Evolutionary conservation across 805 yeast genomes (phyloP), one percentile per base, ranked within the genome.

Genomic region (Torulaspora delbrueckii): DNA sequence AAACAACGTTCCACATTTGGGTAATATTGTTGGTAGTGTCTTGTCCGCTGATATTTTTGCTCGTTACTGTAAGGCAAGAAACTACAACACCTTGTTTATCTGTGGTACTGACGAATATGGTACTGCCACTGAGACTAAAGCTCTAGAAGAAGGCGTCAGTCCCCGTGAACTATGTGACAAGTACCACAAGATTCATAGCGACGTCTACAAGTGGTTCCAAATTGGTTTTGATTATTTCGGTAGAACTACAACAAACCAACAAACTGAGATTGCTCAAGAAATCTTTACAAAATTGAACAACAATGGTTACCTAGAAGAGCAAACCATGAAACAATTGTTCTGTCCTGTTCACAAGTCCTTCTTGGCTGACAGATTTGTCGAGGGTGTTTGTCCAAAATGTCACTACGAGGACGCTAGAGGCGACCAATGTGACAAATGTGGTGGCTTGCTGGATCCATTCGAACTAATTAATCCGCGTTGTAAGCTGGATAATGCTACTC

Each of bases 51-150:
- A 93, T 71, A 86, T 91, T 52, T 93, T 78, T 68, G 77, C 97
- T 45, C 81, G 98, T 63, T 93, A 86, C 68, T 79, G 86, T 65
- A 90, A 89, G 68, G 82, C 84, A 58, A 81, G 96, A 73, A 86
- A 88, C 67, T 83, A 84, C 71, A 93, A 90, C 66, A 75, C 96
- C 16, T 71, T 93, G 53, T 93, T 73, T 61, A 70, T 93, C 46
- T 89, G 99, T 69, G 99, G 99, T 71, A 93, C 99, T 31, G 99
- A 93, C 66, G 99, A 93, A 71, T 93, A 93, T 65, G 99, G 99
- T 65, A 93, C 99, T 47, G 99, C 99, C 38, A 93, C 99, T 12
- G 99, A 93, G 69, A 93, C 99, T 24, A 93, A 91, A 70, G 99
- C 99, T 8, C 71, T 93, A 41, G 98, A 91, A 66, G 99, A 93